Evolutionary conservation across 108 stramenopile genomes (phyloP), one percentile per base, ranked within the genome.

Genomic region (Parmales sp.): DNA sequence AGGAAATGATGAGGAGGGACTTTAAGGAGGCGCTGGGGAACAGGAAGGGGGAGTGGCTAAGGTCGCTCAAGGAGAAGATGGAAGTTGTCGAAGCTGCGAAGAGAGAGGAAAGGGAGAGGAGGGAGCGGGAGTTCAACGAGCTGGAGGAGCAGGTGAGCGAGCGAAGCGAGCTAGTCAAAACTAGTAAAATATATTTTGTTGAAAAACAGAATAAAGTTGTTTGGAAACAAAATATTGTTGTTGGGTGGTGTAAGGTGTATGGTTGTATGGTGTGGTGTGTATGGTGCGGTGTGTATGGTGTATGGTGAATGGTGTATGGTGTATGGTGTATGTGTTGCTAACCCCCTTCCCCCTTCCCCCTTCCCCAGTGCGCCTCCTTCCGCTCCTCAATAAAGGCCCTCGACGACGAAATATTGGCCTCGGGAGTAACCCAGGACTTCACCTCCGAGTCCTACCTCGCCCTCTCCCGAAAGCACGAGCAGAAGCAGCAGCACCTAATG

Each of bases 401-500:
- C 8, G 54, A 60, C 54, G 16, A 28, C 26, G n/a, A 60, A 34
- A 60, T 60, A 13, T 9, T 60, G n/a, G 1, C 26, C 16, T 31
- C 20, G 26, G 54, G 20, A 11, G 36, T 60, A 1, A 3, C 26
- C 54, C 16, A 28, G 4, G 36, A 60, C 16, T 34, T 60, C 31
- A 34, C 29, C 16, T 19, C n/a, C 29, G 29, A 28, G 5, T 19
- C n/a, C 31, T 60, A 60, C 54, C 29, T 60, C 31, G 54, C 54
- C 25, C 36, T 60, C 31, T 34, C 54, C 29, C 29, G 36, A 20
- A 60, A 60, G 31, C 54, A 60, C 54, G 54, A 60, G 26, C 54
- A 60, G n/a, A 60, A 60, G 54, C 29, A 60, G 20, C 13, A 34
- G 54, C 54, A 60, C 20, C 54, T 60, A 11, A 34, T 60, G 54